Percentiles rank a stretch among this genome's conserved stretches.
Evolutionary conservation across 108 stramenopile species (phyloP).

Genomic region (Pseudonitzschia multiseries): DNA sequence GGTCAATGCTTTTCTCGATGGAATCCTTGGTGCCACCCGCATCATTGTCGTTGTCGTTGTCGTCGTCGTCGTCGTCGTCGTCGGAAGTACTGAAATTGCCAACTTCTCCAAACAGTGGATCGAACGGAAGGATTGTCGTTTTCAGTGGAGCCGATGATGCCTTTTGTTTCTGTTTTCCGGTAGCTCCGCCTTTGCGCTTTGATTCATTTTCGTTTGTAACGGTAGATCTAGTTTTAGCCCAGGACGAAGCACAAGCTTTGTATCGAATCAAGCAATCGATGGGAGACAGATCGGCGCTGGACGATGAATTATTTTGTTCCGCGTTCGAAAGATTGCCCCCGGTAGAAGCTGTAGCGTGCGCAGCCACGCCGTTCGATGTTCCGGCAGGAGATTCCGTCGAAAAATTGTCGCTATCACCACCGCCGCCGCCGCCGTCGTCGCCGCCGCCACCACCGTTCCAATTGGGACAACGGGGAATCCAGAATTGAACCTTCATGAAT

Average conservation of each 20-base stretch:
- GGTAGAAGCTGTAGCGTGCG: neutral
- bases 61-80: conserved; percentile 52
- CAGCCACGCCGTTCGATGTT: neutral
- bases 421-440: neutral
- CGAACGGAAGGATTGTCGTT: conserved; percentile 45
- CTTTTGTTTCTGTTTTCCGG: neutral
- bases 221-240: neutral
- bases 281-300: neutral
- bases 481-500: conserved; percentile 64
- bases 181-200: neutral
- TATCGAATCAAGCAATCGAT: conserved; percentile 28
- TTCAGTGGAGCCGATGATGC: neutral
- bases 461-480: conserved; percentile 46
- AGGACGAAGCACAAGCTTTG: conserved; percentile 14
- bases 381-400: neutral
- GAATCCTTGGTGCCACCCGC: conserved; percentile 5
- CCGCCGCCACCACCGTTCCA: conserved; percentile 12
- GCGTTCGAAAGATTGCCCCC: neutral
- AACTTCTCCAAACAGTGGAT: conserved; percentile 76
- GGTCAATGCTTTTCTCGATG: conserved; percentile 12
- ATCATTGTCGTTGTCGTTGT: conserved; percentile 55
- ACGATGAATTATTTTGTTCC: too few species aligned
- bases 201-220: neutral
- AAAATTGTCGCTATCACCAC: too few species aligned
- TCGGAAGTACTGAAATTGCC: conserved; percentile 1